Evolutionary conservation across 306 rosid species (phyloP), one percentile per base, ranked within the genome.

Genomic region (Prunus padus): DNA sequence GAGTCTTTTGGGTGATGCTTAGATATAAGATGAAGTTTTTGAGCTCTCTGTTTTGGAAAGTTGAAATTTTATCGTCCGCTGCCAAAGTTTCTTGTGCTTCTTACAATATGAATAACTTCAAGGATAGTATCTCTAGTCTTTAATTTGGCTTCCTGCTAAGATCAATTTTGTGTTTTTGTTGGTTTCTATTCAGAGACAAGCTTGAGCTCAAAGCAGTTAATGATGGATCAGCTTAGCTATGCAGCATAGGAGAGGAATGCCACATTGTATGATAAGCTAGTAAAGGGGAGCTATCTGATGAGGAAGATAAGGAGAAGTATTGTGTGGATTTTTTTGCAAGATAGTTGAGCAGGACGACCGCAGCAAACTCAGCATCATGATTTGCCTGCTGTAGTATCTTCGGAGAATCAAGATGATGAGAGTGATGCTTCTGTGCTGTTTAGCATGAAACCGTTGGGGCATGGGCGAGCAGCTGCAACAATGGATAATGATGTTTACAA

Each of bases 231-330:
- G 93, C 56, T n/a, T 4, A 92, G 92, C 84, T 94, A 90, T 76
- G 96, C 93, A 1, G 98, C 96, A 3, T 65, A 92, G 72, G 98
- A 94, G 88, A 90, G 69, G 81, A 94, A 94, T 81, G 97, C 97
- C 5, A 82, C 77, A 44, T 51, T 94, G 67, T 94, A 94, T 76
- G 90, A 94, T 4, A 92, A 90, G 92, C 85, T 92, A 56, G 86
- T 75, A 61, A 92, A 71, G 67, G 96, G 20, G 98, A 94, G 70
- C 78, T 94, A 22, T 82, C 97, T 20, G 98, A 94, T 26, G 97
- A 92, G 76, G 98, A 94, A 69, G 98, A 92, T 26, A 61, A 88
- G 54, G 98, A 94, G 70, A 94, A 94, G 85, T 94, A 94, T 55
- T 94, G 97, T 79, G 98, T 94, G 40, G 95, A 94, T 70, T 94